phyloP scores from a whole-genome alignment of 2,329 filamentous ascomycete species.

The Pseudocercospora eumusae region DNA sequence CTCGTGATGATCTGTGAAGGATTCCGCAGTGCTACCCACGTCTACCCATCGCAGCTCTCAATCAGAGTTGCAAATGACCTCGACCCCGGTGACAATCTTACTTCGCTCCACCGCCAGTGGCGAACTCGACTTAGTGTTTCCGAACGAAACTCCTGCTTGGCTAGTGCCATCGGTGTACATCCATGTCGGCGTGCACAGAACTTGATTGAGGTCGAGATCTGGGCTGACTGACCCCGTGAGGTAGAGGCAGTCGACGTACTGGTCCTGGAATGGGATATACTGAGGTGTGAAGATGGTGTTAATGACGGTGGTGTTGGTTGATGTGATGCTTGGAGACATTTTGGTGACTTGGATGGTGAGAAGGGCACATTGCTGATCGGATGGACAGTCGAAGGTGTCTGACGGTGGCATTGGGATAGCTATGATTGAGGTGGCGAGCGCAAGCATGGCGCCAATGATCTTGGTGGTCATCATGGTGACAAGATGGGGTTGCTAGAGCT shows the following conservation, averaged over 20 bases:
- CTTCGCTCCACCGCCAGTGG: constrained; percentile 2
- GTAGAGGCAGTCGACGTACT: constrained; percentile 2
- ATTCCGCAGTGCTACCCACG: neutral
- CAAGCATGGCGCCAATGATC: neutral
- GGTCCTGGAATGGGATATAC: constrained; percentile 2
- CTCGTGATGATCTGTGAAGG: no score
- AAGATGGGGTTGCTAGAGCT: neutral
- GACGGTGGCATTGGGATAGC: neutral
- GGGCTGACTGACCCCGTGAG: neutral
- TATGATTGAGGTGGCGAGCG: neutral
- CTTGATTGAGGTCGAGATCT: neutral
- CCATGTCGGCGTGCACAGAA: constrained; percentile 1
- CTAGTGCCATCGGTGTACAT: neutral
- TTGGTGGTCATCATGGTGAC: neutral
- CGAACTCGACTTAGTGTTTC: neutral
- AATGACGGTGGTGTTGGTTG: neutral
- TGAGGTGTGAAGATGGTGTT: neutral
- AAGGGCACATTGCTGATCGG: neutral
- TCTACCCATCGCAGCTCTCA: neutral
- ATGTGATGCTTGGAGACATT: neutral
- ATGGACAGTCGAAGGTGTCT: neutral
- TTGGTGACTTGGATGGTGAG: neutral
- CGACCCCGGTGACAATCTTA: neutral
- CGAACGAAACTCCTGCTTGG: neutral
- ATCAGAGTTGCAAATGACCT: neutral